phyloP scores from a whole-genome alignment of 345 rosid genomes.

The Populus tremula region DNA sequence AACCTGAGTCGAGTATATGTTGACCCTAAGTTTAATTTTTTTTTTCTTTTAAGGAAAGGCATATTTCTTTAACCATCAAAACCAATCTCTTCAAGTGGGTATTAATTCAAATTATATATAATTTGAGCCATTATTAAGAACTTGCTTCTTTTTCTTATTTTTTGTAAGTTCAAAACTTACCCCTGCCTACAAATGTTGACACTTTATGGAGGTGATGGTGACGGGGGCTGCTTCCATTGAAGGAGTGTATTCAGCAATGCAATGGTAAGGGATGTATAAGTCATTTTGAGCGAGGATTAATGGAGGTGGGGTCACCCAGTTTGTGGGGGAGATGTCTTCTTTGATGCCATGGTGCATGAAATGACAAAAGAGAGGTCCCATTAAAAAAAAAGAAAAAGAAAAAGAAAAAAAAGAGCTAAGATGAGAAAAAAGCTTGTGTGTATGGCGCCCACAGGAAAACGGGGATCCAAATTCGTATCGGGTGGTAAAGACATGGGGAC shows the following conservation, averaged over 20 bases:
- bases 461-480: slow-evolving; percentile 18
- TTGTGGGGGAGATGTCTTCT: slow-evolving; percentile 15
- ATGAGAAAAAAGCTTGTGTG: slow-evolving; percentile 15
- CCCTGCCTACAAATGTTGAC: slow-evolving; percentile 37
- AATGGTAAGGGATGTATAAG: slow-evolving; percentile 4
- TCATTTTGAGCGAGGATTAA: slow-evolving; percentile 9
- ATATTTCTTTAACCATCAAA: too few relatives aligned
- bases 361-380: slow-evolving; percentile 8
- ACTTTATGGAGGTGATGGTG: slow-evolving; percentile 34
- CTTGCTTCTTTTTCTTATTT: background rate
- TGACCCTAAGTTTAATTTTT: too few relatives aligned
- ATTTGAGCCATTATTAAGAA: background rate
- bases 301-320: slow-evolving; percentile 28
- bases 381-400: background rate
- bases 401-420: background rate
- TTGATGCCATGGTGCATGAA: slow-evolving; percentile 2
- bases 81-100: too few relatives aligned
- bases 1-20: too few relatives aligned
- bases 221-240: slow-evolving; percentile 22
- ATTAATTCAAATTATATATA: background rate
- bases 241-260: background rate
- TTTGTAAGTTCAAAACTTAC: slow-evolving; percentile 2
- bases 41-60: too few relatives aligned
- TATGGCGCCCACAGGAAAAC: slow-evolving; percentile 15
- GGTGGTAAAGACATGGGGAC: slow-evolving; percentile 36